A percentile compares a stretch with the other conserved stretches of the same genome.
Conservation (phyloP, 192 early-diverging fungal genomes). For the Rhizoclosmatium globosum region DNA sequence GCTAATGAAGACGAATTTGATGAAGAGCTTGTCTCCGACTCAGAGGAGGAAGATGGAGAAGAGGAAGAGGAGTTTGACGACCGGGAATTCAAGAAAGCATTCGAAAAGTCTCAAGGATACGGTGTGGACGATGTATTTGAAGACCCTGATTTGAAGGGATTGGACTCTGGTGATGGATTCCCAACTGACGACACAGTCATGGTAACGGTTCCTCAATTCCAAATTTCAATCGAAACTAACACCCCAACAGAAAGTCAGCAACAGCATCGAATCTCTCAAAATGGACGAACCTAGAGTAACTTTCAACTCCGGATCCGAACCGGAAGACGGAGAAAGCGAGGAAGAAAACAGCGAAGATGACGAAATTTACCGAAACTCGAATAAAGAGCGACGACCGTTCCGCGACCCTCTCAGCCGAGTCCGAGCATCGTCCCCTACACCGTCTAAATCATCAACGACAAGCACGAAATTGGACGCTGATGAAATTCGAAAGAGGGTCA, state of each 20-base stretch:
- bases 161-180: slow-evolving; percentile 3
- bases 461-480: slow-evolving; percentile 26
- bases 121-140: background rate
- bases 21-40: slow-evolving; percentile 28
- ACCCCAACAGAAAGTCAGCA: background rate
- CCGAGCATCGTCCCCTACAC: slow-evolving; percentile 24
- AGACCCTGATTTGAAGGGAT: background rate
- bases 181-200: slow-evolving; percentile 2
- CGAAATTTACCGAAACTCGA: slow-evolving; percentile 22
- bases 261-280: slow-evolving; percentile 9
- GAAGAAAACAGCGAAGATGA: slow-evolving; percentile 19
- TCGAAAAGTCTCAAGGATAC: slow-evolving; percentile 28
- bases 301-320: background rate
- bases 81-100: slow-evolving; percentile 36
- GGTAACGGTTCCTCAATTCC: background rate
- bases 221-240: no score
- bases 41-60: slow-evolving; percentile 20
- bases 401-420: slow-evolving; percentile 31
- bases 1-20: slow-evolving; percentile 8
- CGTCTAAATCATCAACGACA: slow-evolving; percentile 19
- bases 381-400: slow-evolving; percentile 34
- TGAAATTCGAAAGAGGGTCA: slow-evolving; percentile 46
- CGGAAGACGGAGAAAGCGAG: slow-evolving; percentile 13
- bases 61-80: slow-evolving; percentile 28
- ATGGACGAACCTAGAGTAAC: slow-evolving; percentile 4